Conservation (phyloP, 306 rosid genomes). For the Citrullus amarus region DNA sequence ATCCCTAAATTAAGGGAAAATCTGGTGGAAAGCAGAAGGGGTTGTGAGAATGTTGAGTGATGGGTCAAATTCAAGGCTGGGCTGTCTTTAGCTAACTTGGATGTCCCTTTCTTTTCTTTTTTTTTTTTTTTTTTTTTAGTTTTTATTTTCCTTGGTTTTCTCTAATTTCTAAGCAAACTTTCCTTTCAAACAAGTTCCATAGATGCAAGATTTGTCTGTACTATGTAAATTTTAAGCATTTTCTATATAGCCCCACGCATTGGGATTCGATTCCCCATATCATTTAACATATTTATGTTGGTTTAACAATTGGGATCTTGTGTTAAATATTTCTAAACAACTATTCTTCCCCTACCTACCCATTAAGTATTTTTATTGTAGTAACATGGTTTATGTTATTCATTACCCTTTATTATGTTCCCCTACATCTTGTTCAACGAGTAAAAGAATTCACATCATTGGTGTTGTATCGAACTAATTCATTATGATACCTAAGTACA, state of each 20-base stretch:
- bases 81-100: background rate
- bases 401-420: too few species aligned
- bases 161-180: slow-evolving; percentile 3
- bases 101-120: background rate
- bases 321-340: too few species aligned
- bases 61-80: background rate
- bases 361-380: too few species aligned
- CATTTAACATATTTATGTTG: background rate
- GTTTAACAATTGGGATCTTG: background rate
- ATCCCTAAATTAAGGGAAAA: too few species aligned
- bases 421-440: too few species aligned
- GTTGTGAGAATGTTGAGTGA: background rate
- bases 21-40: background rate
- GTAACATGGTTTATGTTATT: too few species aligned
- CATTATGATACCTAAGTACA: too few species aligned
- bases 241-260: background rate
- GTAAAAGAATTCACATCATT: too few species aligned
- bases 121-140: too few species aligned
- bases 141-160: background rate
- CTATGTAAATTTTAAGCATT: too few species aligned
- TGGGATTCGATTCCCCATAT: background rate
- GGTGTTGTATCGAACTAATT: too few species aligned
- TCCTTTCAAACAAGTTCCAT: background rate
- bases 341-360: too few species aligned
- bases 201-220: background rate